A percentile compares a stretch with the other conserved stretches of the same genome.
phyloP scores from a whole-genome alignment of 768 basidiomycete genomes.

The Coprinopsis cinerea region DNA sequence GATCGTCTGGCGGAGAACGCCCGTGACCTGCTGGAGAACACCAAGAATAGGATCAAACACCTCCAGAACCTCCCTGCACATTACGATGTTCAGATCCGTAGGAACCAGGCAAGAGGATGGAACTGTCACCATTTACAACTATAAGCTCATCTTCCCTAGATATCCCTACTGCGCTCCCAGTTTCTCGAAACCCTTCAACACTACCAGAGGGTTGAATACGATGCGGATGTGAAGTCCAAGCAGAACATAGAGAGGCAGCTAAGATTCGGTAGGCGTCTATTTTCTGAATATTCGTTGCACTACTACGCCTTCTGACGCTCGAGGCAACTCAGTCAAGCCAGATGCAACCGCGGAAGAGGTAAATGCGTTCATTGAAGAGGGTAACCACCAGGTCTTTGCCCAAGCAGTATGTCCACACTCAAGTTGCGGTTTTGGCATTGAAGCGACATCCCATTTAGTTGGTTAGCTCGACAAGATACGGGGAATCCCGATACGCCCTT shows the following conservation, averaged over 20 bases:
- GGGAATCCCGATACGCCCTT: slow-evolving; percentile 74
- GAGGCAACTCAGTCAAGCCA: slow-evolving; percentile 66
- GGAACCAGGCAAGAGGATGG: slow-evolving; percentile 27
- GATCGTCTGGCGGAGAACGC: slow-evolving; percentile 58
- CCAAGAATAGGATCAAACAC: slow-evolving; percentile 56
- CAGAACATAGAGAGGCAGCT: slow-evolving; percentile 66
- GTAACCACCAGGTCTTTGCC: slow-evolving; percentile 68
- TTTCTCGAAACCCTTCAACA: slow-evolving; percentile 74
- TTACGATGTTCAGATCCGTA: slow-evolving; percentile 32
- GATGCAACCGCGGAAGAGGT: slow-evolving; percentile 82
- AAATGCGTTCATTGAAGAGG: slow-evolving; percentile 59
- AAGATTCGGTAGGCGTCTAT: slow-evolving; percentile 54
- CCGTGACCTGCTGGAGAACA: slow-evolving; percentile 46
- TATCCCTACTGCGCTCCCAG: slow-evolving; percentile 54
- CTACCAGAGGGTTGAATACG: slow-evolving; percentile 72
- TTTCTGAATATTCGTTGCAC: too few relatives aligned
- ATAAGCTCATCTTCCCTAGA: slow-evolving; percentile 28
- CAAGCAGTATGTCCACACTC: slow-evolving; percentile 65
- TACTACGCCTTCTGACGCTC: background rate
- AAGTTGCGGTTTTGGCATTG: slow-evolving; percentile 8
- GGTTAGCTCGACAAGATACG: slow-evolving; percentile 73
- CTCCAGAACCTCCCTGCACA: slow-evolving; percentile 33
- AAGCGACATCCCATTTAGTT: slow-evolving; percentile 37
- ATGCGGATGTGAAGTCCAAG: slow-evolving; percentile 60
- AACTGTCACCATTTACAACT: background rate